These are phyloP conservation scores for Actinidia polygama DNA, from an alignment of 179 eudicot genomes.

Conservation along the genomic window DNA sequence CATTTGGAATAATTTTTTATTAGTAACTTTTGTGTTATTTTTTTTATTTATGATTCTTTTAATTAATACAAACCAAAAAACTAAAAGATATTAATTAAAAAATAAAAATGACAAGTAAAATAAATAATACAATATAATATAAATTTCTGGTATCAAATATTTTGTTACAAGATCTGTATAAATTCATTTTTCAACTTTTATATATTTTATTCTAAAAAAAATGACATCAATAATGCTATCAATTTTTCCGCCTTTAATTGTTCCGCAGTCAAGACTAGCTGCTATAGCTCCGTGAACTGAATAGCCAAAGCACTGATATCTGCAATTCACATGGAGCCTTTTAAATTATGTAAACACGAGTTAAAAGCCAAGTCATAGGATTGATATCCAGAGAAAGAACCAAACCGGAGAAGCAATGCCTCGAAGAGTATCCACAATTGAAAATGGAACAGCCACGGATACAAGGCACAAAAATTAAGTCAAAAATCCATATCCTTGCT, in stretches of 20 bases:
- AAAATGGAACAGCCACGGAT: background rate
- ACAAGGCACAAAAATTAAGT: background rate
- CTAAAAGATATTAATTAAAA: too few relatives aligned
- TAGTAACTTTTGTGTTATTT: too few relatives aligned
- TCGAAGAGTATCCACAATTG: background rate
- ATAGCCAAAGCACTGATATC: background rate
- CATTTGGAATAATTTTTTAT: too few relatives aligned
- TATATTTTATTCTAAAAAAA: background rate
- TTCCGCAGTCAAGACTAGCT: background rate
- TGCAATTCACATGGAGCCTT: conserved; percentile 3
- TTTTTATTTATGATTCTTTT: too few relatives aligned
- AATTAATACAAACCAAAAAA: too few relatives aligned
- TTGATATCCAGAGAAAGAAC: too few relatives aligned
- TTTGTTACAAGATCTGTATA: background rate
- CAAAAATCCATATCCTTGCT: background rate
- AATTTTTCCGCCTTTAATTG: background rate
- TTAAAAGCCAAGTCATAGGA: background rate
- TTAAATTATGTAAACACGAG: background rate
- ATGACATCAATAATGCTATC: background rate
- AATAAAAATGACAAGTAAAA: too few relatives aligned
- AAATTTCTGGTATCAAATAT: background rate
- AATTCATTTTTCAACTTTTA: background rate
- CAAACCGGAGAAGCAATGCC: background rate
- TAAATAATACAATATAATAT: background rate
- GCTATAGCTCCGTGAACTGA: background rate